These are phyloP conservation scores for Agrocybe praecox DNA, from an alignment of 768 basidiomycete species.

Conservation along the genomic window DNA sequence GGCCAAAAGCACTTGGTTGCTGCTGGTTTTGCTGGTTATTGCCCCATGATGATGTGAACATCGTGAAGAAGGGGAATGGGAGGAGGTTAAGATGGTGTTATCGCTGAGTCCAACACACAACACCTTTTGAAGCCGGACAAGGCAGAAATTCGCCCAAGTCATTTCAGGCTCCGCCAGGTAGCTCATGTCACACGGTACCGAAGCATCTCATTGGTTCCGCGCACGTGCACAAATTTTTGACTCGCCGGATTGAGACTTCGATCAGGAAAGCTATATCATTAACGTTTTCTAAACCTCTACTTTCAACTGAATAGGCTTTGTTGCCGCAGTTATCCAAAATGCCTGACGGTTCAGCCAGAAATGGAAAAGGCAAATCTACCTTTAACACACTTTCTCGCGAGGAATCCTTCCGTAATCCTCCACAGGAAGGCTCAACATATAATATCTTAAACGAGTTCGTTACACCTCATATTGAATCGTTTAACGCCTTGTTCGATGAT, in stretches of 20 bases:
- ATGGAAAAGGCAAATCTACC: conserved; percentile 34
- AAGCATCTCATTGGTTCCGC: conserved; percentile 6
- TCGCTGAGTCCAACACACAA: conserved; percentile 19
- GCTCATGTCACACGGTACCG: conserved; percentile 16
- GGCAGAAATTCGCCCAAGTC: conserved; percentile 24
- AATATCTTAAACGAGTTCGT: conserved; percentile 92
- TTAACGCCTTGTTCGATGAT: conserved; percentile 96
- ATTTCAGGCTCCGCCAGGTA: conserved; percentile 35
- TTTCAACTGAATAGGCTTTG: conserved; percentile 1
- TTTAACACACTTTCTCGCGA: conserved; percentile 87
- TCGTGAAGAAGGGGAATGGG: conserved; percentile 30
- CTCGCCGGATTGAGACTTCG: conserved; percentile 10
- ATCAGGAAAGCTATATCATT: background rate
- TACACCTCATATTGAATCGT: conserved; percentile 91
- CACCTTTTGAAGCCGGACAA: conserved; percentile 13
- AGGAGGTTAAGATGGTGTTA: conserved; percentile 18
- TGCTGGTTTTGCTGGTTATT: conserved; percentile 63
- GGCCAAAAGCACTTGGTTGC: conserved; percentile 70
- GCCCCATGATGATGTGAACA: conserved; percentile 79
- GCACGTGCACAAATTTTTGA: conserved; percentile 38
- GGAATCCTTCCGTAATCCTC: conserved; percentile 74
- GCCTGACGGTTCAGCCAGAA: conserved; percentile 48
- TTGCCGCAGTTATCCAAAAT: conserved; percentile 31
- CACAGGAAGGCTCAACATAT: conserved; percentile 66
- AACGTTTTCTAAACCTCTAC: conserved; percentile 10